Evolutionary conservation across 176 grass and related monocot species (phyloP), one percentile per base, ranked within the genome.

Genomic region (Aegilops sharonensis): DNA sequence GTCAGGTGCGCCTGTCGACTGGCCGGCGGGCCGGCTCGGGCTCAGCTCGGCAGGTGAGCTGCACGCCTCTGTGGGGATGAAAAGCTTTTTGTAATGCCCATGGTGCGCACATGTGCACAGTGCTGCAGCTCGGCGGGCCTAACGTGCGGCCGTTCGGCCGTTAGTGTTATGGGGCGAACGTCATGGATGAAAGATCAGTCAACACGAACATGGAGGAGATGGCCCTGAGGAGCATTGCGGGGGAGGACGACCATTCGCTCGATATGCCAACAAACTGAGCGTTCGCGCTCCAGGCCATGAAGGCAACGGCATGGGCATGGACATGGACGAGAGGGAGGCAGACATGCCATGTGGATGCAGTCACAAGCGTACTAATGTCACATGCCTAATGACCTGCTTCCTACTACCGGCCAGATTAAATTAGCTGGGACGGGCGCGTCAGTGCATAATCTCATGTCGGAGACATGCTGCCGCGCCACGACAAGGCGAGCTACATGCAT

Each of bases 1-100:
- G 78, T 79, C 78, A 80, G 78, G 8, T 80, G 78, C 40, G 61
- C 23, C 1, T 80, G 61, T 80, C 61, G 61, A 17, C 60, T 47
- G 23, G 72, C 72, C 13, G 72, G 40, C 25, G 25, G 25, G 25
- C 25, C 25, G 25, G 25, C n/a, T n/a, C 68, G 9, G 56, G 14
- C 69, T 50, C 47, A 0, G 13, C n/a, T 62, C 21, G 11, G n/a
- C 60, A 59, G 56, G 56, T 72, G 37, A 25, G 71, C 42, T 36
- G 66, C 64, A 67, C 64, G 61, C 23, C 61, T 25, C 9, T 3
- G 18, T 6, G 20, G 2, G 18, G 3, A 21, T 17, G 8, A 21
- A 20, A 59, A 9, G 56, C 18, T 9, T 67, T 67, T 17, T 32
- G 17, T 67, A 67, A 8, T 8, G 14, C 64, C 29, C 64, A 67